A percentile compares a stretch with the other conserved stretches of the same genome.
These are phyloP conservation scores for Spergularia bocconei DNA, from an alignment of 148 eudicot genomes.

Conservation along the genomic window DNA sequence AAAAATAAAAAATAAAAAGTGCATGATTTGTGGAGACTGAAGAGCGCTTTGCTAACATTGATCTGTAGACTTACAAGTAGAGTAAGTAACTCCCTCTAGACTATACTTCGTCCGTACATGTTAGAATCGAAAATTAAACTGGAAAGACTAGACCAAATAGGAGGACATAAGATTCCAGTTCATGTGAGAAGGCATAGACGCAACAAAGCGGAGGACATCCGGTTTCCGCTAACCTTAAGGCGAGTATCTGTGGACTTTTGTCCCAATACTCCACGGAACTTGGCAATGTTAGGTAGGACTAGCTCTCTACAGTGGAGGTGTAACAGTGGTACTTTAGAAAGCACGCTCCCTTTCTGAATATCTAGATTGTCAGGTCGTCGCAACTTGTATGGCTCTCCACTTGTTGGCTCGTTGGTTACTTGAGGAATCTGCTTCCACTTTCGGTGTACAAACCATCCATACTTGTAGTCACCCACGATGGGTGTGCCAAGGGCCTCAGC, in stretches of 20 bases:
- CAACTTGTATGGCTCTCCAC: slow-evolving; percentile 79
- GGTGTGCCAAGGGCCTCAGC: slow-evolving; percentile 98
- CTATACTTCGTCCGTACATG: slow-evolving; percentile 2
- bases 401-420: slow-evolving; percentile 63
- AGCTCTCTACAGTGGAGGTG: slow-evolving; percentile 87
- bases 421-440: slow-evolving; percentile 89
- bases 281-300: slow-evolving; percentile 75
- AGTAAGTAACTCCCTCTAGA: not conserved
- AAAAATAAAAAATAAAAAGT: no score
- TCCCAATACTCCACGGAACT: slow-evolving; percentile 42
- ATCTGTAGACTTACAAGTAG: slow-evolving; percentile 30
- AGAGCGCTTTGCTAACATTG: no score
- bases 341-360: slow-evolving; percentile 88
- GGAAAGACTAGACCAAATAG: slow-evolving; percentile 49
- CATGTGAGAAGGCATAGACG: slow-evolving; percentile 95
- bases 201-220: slow-evolving; percentile 77
- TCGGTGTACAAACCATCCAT: slow-evolving; percentile 86
- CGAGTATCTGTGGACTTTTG: slow-evolving; percentile 21
- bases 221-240: slow-evolving; percentile 40
- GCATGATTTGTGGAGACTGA: no score
- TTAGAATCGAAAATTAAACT: not conserved
- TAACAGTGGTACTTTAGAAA: slow-evolving; percentile 78
- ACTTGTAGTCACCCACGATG: slow-evolving; percentile 88
- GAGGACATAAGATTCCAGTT: slow-evolving; percentile 98
- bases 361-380: slow-evolving; percentile 74